Conservation (phyloP, 352 stramenopile genomes). For the Lagenidium giganteum region DNA sequence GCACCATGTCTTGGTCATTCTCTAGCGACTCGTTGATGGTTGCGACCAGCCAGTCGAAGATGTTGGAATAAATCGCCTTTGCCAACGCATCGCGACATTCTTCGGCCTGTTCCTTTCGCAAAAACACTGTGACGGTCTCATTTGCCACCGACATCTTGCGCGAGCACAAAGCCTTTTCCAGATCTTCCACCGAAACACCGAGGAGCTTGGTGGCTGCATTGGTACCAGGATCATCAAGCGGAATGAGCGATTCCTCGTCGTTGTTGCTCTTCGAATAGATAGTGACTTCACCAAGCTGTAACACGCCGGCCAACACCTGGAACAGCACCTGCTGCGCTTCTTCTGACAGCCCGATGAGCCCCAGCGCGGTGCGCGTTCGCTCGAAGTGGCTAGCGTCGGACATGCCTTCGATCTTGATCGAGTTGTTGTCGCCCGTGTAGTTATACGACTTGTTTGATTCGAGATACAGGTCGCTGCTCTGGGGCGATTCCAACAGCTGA, state of each 20-base stretch:
- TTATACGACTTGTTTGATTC: slow-evolving; percentile 45
- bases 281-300: slow-evolving; percentile 93
- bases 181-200: slow-evolving; percentile 81
- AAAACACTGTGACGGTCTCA: slow-evolving; percentile 39
- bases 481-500: slow-evolving; percentile 65
- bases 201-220: slow-evolving; percentile 77
- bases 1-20: slow-evolving; percentile 72
- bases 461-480: slow-evolving; percentile 42
- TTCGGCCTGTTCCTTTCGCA: slow-evolving; percentile 58
- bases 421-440: slow-evolving; percentile 67
- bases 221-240: slow-evolving; percentile 31
- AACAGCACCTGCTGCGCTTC: slow-evolving; percentile 91
- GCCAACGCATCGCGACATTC: slow-evolving; percentile 88
- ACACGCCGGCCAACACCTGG: slow-evolving; percentile 86
- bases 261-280: slow-evolving; percentile 69
- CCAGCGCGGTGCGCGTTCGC: slow-evolving; percentile 64
- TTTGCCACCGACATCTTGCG: slow-evolving; percentile 80
- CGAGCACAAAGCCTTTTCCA: slow-evolving; percentile 91
- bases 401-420: slow-evolving; percentile 62
- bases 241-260: slow-evolving; percentile 75
- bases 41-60: slow-evolving; percentile 92
- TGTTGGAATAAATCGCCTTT: slow-evolving; percentile 91
- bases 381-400: slow-evolving; percentile 80
- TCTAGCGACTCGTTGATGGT: slow-evolving; percentile 89
- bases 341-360: slow-evolving; percentile 75